These are phyloP conservation scores for Rickenella mellea DNA, from an alignment of 768 basidiomycete genomes.

Conservation along the genomic window DNA sequence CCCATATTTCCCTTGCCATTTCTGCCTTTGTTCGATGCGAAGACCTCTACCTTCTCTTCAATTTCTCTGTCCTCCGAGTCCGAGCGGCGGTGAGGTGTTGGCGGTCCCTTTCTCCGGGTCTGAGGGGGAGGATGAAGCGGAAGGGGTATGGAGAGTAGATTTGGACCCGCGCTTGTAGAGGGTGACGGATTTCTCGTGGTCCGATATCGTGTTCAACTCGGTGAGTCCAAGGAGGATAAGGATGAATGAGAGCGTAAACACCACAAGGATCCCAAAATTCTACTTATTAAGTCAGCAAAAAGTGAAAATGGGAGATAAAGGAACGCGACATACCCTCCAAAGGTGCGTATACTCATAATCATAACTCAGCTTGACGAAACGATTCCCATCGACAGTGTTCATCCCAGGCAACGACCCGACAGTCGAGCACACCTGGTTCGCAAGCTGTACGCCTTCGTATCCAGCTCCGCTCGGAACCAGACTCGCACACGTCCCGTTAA, in stretches of 20 bases:
- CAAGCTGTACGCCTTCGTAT: conserved; percentile 43
- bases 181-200: conserved; percentile 32
- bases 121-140: too few species aligned
- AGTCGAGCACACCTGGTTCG: conserved; percentile 71
- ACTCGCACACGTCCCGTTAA: conserved; percentile 49
- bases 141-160: not conserved
- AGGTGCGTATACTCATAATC: conserved; percentile 35
- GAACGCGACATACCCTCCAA: conserved; percentile 31
- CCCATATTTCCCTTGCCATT: conserved; percentile 17
- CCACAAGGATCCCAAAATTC: conserved; percentile 64
- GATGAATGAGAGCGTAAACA: conserved; percentile 54
- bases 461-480: conserved; percentile 55
- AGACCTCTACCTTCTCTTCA: not conserved
- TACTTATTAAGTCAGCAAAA: conserved; percentile 11
- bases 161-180: conserved; percentile 59
- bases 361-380: conserved; percentile 39
- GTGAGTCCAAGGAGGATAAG: conserved; percentile 46
- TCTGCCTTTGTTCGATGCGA: conserved; percentile 3
- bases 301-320: conserved; percentile 12
- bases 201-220: conserved; percentile 35
- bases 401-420: conserved; percentile 58
- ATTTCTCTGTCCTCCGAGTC: not conserved
- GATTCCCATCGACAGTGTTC: conserved; percentile 47
- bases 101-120: conserved; percentile 23
- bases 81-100: too few species aligned